A percentile compares a stretch with the other conserved stretches of the same genome.
Conservation (phyloP, 2,329 filamentous ascomycete species). For the Penicillium sp. region DNA sequence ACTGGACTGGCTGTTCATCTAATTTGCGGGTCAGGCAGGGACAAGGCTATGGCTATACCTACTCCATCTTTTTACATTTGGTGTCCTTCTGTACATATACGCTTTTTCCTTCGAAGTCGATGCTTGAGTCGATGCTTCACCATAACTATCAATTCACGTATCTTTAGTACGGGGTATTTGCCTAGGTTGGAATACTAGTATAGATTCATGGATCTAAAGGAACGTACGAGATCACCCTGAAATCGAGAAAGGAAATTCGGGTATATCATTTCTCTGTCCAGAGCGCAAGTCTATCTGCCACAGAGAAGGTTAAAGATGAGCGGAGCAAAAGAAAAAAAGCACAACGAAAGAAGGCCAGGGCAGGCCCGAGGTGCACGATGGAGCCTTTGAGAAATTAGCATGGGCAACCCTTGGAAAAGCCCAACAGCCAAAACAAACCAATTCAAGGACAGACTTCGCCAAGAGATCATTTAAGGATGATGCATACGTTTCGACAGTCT, state of each 20-base stretch:
- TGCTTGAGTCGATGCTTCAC: neutral
- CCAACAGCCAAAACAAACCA: neutral
- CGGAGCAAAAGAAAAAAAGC: conserved; percentile 10
- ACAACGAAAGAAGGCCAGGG: conserved; percentile 8
- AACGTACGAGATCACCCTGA: neutral
- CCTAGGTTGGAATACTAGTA: neutral
- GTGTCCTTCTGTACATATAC: neutral
- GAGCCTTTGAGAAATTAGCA: neutral
- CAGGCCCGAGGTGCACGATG: neutral
- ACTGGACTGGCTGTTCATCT: conserved; percentile 46
- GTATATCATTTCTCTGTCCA: conserved; percentile 23
- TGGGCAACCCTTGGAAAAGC: neutral
- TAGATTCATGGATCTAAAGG: neutral
- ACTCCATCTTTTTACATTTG: neutral
- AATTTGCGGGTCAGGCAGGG: conserved; percentile 3
- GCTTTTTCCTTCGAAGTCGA: neutral
- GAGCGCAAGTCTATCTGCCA: conserved; percentile 5
- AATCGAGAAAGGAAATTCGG: conserved; percentile 8
- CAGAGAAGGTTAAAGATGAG: conserved; percentile 2
- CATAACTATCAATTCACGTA: no score
- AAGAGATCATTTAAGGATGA: neutral
- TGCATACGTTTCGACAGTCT: neutral
- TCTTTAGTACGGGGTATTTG: no score
- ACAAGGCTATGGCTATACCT: no score
- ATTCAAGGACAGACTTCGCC: neutral